Conservation (phyloP, 2,329 filamentous ascomycete species). For the Pseudogymnoascus destructans region DNA sequence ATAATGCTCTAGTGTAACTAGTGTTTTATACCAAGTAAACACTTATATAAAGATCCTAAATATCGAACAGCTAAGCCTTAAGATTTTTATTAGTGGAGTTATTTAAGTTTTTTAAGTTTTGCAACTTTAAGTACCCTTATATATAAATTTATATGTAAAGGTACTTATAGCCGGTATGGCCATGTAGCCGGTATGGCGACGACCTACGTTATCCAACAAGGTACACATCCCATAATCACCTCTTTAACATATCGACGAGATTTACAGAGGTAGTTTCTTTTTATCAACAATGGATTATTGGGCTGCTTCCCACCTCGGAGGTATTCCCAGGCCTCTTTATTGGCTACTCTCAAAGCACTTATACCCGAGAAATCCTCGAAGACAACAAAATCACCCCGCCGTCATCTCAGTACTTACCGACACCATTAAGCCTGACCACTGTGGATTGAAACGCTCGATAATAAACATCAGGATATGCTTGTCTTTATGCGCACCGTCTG, state of each 20-base stretch:
- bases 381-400: slow-evolving; percentile 16
- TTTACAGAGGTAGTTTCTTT: neutral
- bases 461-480: slow-evolving; percentile 13
- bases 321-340: slow-evolving; percentile 17
- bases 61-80: no score
- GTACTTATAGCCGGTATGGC: no score
- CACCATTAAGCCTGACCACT: slow-evolving; percentile 12
- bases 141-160: no score
- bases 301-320: slow-evolving; percentile 13
- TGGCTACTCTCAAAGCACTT: slow-evolving; percentile 13
- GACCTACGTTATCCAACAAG: no score
- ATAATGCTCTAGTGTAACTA: no score
- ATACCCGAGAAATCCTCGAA: slow-evolving; percentile 11
- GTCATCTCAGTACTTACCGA: slow-evolving; percentile 15
- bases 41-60: no score
- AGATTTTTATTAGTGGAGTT: no score
- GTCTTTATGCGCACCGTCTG: slow-evolving; percentile 12
- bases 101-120: no score
- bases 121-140: no score
- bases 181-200: no score
- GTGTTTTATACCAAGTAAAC: no score
- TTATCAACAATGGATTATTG: neutral
- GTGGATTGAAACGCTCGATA: slow-evolving; percentile 13
- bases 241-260: neutral
- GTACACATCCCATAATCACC: neutral